Percentiles rank a stretch among this genome's conserved stretches.
phyloP scores from a whole-genome alignment of 768 basidiomycete genomes.

The Macrolepiota fuliginosa region DNA sequence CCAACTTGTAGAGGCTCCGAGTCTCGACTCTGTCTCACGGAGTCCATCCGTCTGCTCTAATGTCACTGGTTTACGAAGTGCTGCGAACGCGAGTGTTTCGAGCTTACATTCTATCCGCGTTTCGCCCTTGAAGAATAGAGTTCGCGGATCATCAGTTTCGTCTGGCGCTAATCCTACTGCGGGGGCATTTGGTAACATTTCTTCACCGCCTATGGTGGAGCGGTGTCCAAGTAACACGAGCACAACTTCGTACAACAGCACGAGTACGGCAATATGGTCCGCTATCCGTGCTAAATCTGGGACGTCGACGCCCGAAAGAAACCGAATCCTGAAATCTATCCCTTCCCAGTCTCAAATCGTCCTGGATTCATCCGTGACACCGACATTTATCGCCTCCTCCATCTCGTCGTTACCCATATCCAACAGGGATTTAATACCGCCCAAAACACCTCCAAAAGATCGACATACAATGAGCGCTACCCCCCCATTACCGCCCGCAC shows the following conservation, averaged over 20 bases:
- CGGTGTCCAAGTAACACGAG: conserved; percentile 9
- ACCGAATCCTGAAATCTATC: conserved; percentile 29
- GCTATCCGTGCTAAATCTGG: neutral
- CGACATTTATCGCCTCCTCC: conserved; percentile 17
- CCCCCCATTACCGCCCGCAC: neutral
- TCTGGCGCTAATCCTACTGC: neutral
- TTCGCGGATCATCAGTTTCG: neutral
- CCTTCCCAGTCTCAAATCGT: conserved; percentile 30
- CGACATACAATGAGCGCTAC: neutral
- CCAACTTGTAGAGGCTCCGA: conserved; percentile 7
- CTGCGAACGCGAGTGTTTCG: conserved; percentile 10
- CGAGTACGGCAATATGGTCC: conserved; percentile 10
- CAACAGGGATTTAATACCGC: conserved; percentile 14
- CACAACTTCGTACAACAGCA: neutral
- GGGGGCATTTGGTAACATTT: neutral
- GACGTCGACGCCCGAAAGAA: neutral
- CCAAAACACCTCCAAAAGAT: conserved; percentile 11
- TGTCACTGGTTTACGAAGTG: neutral
- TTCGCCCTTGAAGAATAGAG: conserved; percentile 6
- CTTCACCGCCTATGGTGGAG: neutral
- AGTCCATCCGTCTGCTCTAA: conserved; percentile 9
- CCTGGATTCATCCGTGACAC: conserved; percentile 12
- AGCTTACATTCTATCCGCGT: conserved; percentile 11
- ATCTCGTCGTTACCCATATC: conserved; percentile 21
- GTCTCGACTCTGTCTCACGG: neutral